Evolutionary conservation across 306 rosid genomes (phyloP).

Genomic region (Trichosanthes truncata): DNA sequence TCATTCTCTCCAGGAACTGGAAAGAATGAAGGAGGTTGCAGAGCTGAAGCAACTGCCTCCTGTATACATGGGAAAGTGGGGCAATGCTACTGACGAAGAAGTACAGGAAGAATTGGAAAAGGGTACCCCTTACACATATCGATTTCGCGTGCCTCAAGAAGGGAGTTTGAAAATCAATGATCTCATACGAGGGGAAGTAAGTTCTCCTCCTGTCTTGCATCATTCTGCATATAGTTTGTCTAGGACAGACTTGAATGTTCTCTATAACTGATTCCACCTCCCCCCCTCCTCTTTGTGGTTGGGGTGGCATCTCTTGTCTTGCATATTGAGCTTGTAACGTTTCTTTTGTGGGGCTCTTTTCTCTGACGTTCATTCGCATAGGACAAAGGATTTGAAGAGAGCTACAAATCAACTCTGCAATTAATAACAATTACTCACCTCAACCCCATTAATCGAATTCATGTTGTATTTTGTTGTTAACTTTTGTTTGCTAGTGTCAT

Average conservation of each 20-base stretch:
- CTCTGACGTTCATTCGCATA: neutral
- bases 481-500: constrained; percentile 63
- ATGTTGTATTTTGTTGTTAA: constrained; percentile 10
- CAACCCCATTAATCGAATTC: neutral
- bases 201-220: neutral
- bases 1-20: constrained; percentile 50
- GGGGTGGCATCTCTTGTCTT: neutral
- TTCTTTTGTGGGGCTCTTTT: neutral
- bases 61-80: constrained; percentile 85
- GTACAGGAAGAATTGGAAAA: constrained; percentile 6
- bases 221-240: neutral
- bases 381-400: neutral
- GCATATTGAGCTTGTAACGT: neutral
- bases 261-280: neutral
- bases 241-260: neutral
- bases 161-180: constrained; percentile 47
- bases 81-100: constrained; percentile 12
- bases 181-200: constrained; percentile 82
- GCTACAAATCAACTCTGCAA: neutral
- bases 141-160: constrained; percentile 9
- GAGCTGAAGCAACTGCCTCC: constrained; percentile 51
- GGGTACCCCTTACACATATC: neutral
- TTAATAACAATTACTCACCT: neutral
- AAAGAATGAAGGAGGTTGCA: constrained; percentile 86
- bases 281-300: neutral